Conservation (phyloP, 176 grass and related monocot species). For the Aegilops speltoides region DNA sequence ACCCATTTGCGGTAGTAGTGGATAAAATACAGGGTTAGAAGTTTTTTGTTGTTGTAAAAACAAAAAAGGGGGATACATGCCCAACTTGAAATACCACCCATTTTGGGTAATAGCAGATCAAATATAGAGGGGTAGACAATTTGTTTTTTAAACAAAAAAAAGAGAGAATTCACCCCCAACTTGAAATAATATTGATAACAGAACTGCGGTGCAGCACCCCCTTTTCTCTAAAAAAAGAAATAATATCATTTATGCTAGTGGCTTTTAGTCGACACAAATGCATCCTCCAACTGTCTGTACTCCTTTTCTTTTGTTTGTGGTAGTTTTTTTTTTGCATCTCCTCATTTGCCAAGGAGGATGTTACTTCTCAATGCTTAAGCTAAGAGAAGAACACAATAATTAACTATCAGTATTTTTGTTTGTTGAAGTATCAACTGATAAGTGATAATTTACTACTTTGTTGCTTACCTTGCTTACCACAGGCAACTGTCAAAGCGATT, state of each 20-base stretch:
- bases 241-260: background rate
- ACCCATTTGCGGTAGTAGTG: background rate
- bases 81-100: background rate
- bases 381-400: background rate
- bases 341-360: background rate
- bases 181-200: background rate
- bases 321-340: background rate
- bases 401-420: background rate
- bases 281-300: conserved; percentile 9
- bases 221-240: background rate
- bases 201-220: too few species aligned
- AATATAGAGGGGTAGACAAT: background rate
- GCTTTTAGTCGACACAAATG: conserved; percentile 4
- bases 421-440: conserved; percentile 20
- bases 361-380: conserved; percentile 18
- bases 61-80: background rate
- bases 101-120: background rate
- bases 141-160: background rate
- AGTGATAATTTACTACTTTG: conserved; percentile 18
- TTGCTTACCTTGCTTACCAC: conserved; percentile 28
- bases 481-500: conserved; percentile 79
- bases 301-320: conserved; percentile 6
- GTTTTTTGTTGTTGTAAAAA: background rate
- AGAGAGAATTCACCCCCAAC: background rate
- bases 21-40: background rate